phyloP scores from a whole-genome alignment of 2,329 filamentous ascomycete species.

The Thelonectria olida region DNA sequence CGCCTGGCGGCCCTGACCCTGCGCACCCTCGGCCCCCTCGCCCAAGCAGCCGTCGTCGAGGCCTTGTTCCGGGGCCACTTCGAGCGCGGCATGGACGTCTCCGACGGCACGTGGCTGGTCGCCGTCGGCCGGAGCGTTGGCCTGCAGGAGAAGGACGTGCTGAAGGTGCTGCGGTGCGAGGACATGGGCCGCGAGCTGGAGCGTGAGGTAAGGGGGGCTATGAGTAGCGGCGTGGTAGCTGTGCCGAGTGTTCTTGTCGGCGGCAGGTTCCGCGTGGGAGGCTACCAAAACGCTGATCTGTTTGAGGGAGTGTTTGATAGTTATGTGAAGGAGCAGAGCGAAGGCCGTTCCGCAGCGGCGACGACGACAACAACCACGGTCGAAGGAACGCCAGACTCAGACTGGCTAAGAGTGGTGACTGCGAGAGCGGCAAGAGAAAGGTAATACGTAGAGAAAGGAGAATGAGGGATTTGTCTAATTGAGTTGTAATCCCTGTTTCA shows the following conservation, averaged over 20 bases:
- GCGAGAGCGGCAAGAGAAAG: background rate
- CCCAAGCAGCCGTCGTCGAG: constrained; percentile 53
- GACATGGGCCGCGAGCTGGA: constrained; percentile 42
- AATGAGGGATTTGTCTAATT: constrained; percentile 2
- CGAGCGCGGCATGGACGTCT: constrained; percentile 52
- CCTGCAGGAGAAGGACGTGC: constrained; percentile 41
- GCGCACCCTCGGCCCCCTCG: constrained; percentile 37
- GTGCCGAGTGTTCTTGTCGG: constrained; percentile 81
- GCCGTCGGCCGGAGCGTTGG: constrained; percentile 43
- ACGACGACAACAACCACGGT: background rate
- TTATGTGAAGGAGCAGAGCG: constrained; percentile 45
- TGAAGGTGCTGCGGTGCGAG: constrained; percentile 42
- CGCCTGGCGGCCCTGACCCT: constrained; percentile 57
- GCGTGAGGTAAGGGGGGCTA: constrained; percentile 41
- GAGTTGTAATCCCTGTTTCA: constrained; percentile 9
- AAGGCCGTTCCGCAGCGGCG: background rate
- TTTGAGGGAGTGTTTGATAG: constrained; percentile 75
- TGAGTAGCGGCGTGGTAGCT: constrained; percentile 60
- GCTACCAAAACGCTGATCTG: constrained; percentile 72
- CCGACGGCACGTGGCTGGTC: constrained; percentile 51
- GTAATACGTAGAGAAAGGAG: background rate
- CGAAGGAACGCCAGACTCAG: background rate
- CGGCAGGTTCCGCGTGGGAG: constrained; percentile 72
- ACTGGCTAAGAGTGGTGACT: background rate
- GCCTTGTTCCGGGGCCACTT: constrained; percentile 55